These are phyloP conservation scores for Lentinula sp. DNA, from an alignment of 768 basidiomycete genomes.

Conservation along the genomic window DNA sequence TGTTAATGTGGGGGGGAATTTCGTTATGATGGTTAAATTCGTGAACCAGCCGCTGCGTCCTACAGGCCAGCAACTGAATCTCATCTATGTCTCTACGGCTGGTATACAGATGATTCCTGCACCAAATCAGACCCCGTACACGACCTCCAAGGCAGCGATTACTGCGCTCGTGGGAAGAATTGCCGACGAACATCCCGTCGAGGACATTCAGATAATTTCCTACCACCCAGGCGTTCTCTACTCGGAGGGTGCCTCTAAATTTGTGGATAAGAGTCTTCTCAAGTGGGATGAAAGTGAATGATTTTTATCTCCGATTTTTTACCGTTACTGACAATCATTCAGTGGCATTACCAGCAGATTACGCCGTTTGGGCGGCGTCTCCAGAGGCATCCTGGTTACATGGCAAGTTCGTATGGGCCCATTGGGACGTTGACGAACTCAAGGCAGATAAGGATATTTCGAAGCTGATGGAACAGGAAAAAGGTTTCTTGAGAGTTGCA, in stretches of 20 bases:
- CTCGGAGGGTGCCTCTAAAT: background rate
- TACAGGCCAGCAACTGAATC: background rate
- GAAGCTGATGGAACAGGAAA: background rate
- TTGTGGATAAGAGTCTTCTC: background rate
- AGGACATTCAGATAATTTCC: background rate
- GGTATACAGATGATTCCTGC: background rate
- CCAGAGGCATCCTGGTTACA: constrained; percentile 2
- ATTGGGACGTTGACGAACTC: background rate
- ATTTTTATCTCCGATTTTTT: background rate
- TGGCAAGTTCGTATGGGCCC: background rate
- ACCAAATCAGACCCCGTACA: background rate
- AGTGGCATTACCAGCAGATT: constrained; percentile 1
- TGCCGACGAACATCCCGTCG: background rate
- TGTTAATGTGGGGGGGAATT: background rate
- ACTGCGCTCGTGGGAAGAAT: background rate
- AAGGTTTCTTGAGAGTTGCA: background rate
- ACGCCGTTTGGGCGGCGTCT: background rate
- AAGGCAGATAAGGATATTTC: background rate
- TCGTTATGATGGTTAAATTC: background rate
- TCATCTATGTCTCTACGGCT: background rate
- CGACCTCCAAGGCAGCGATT: background rate
- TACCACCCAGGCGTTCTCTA: background rate
- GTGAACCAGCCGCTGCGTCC: background rate
- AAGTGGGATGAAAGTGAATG: background rate
- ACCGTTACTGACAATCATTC: background rate